phyloP scores from a whole-genome alignment of 257 asterid genomes.

The Ehretia macrophylla region DNA sequence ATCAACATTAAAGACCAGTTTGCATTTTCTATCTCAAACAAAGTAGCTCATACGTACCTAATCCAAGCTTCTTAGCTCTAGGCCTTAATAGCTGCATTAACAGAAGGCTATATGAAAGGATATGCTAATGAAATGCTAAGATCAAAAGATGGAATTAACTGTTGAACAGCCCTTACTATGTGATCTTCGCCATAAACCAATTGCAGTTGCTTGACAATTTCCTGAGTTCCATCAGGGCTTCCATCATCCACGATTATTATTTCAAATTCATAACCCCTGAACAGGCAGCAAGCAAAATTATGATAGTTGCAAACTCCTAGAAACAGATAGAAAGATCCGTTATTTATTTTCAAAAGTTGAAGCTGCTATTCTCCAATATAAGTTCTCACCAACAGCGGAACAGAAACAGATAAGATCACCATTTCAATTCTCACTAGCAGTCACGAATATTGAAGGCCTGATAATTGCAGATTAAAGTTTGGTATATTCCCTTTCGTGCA shows the following conservation, averaged over 20 bases:
- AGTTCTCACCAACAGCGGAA: no score
- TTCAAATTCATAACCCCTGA: constrained; percentile 83
- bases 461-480: no score
- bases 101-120: constrained; percentile 20
- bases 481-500: no score
- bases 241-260: constrained; percentile 96
- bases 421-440: no score
- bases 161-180: constrained; percentile 47
- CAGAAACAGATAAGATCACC: no score
- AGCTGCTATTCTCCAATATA: no score
- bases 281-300: constrained; percentile 17
- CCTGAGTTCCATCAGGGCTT: constrained; percentile 99
- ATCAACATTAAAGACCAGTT: constrained; percentile 19
- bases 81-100: constrained; percentile 79
- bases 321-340: background rate
- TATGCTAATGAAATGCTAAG: constrained; percentile 2
- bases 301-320: background rate
- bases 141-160: constrained; percentile 8
- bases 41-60: constrained; percentile 49
- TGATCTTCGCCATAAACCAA: constrained; percentile 82
- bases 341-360: background rate
- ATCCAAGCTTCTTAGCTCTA: constrained; percentile 86
- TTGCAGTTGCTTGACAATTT: constrained; percentile 83
- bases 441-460: no score
- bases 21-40: constrained; percentile 6